A percentile compares a stretch with the other conserved stretches of the same genome.
These are phyloP conservation scores for Albugo candida DNA, from an alignment of 352 stramenopile species.

Conservation along the genomic window DNA sequence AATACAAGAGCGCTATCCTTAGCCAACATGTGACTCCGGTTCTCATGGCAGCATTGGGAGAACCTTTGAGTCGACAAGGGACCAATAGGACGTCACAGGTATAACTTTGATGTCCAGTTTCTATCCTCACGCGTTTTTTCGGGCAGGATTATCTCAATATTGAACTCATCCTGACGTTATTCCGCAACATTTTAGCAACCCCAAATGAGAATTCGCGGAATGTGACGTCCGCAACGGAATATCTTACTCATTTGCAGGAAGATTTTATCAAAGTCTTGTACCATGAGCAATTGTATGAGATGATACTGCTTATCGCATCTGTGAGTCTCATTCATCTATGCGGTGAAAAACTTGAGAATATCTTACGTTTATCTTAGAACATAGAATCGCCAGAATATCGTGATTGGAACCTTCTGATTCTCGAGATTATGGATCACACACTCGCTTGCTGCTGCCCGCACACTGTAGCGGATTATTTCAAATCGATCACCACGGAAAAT, in stretches of 20 bases:
- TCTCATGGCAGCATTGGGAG: conserved; percentile 70
- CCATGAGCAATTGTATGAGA: conserved; percentile 73
- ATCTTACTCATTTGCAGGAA: conserved; percentile 63
- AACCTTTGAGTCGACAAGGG: conserved; percentile 48
- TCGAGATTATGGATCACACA: conserved; percentile 78
- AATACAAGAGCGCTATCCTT: conserved; percentile 78
- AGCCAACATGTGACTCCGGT: conserved; percentile 44
- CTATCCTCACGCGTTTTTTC: not conserved
- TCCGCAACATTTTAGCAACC: conserved; percentile 66
- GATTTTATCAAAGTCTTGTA: conserved; percentile 60
- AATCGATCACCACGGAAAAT: conserved; percentile 10
- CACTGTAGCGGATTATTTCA: conserved; percentile 31
- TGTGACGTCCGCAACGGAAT: conserved; percentile 58
- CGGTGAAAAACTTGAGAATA: not conserved
- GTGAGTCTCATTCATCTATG: conserved; percentile 2
- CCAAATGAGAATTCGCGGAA: conserved; percentile 62
- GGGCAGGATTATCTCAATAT: conserved; percentile 60
- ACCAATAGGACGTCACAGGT: conserved; percentile 28
- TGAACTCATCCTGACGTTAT: conserved; percentile 74
- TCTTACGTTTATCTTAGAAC: conserved; percentile 15
- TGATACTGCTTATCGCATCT: conserved; percentile 68
- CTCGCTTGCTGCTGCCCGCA: conserved; percentile 52
- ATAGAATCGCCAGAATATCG: conserved; percentile 69
- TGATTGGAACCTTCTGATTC: conserved; percentile 76
- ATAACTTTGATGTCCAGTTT: not conserved